A percentile compares a stretch with the other conserved stretches of the same genome.
Conservation (phyloP, 2,329 filamentous ascomycete genomes). For the Fonsecaea pedrosoi region DNA sequence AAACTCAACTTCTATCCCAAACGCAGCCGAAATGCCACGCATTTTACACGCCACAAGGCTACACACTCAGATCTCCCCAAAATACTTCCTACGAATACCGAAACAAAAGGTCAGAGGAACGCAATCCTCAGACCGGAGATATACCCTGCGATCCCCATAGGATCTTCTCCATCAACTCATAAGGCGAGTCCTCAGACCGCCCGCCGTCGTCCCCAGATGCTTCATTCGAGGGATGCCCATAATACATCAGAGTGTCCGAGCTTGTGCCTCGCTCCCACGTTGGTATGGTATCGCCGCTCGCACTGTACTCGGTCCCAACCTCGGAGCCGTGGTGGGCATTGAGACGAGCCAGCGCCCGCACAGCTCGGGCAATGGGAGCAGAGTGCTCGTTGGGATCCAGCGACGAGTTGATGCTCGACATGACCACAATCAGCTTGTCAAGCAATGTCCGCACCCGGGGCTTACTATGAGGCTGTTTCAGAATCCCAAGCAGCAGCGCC, state of each 20-base stretch:
- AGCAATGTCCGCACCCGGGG: neutral
- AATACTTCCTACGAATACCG: neutral
- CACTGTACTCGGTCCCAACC: neutral
- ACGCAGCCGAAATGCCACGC: neutral
- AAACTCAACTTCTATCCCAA: neutral
- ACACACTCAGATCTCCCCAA: neutral
- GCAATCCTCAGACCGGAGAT: neutral
- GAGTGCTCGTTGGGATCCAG: conserved; percentile 13
- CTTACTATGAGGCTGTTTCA: conserved; percentile 14
- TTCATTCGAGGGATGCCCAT: neutral
- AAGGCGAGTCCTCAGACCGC: neutral
- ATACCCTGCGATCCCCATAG: neutral
- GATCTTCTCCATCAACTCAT: conserved; percentile 8
- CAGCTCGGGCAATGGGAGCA: conserved; percentile 13
- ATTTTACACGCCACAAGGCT: neutral
- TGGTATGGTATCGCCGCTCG: neutral
- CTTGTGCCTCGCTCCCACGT: neutral
- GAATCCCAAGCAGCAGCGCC: conserved; percentile 21
- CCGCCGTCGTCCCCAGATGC: neutral
- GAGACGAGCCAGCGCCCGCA: conserved; percentile 10
- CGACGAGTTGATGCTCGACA: conserved; percentile 11
- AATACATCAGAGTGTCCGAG: neutral
- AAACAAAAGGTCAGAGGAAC: neutral
- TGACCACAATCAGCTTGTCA: conserved; percentile 11
- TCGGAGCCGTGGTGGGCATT: neutral